phyloP scores from a whole-genome alignment of 345 rosid genomes.

The Populus pruinosa region DNA sequence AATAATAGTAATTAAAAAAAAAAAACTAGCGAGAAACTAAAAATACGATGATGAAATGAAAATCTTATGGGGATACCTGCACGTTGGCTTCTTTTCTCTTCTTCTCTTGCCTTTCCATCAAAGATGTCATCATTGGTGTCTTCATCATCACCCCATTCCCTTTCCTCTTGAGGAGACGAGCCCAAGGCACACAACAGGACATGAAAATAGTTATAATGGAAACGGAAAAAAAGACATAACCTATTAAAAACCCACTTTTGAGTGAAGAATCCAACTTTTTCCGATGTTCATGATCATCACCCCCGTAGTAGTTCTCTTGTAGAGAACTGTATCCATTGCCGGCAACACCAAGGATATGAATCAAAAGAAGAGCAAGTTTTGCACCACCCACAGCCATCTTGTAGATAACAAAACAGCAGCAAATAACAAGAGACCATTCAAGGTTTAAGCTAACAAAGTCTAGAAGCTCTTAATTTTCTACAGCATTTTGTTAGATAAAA shows the following conservation, averaged over 20 bases:
- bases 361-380: no score
- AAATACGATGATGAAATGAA: neutral
- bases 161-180: neutral
- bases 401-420: no score
- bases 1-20: no score
- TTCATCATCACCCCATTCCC: neutral
- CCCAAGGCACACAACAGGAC: conserved; percentile 1
- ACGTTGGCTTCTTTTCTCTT: neutral
- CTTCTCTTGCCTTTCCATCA: neutral
- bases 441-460: no score
- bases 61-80: neutral
- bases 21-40: neutral
- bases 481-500: no score
- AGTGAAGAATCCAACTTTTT: neutral
- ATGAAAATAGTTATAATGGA: neutral
- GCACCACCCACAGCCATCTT: no score
- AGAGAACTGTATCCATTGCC: neutral
- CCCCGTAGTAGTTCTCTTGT: neutral
- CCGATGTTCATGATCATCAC: neutral
- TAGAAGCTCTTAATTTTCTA: no score
- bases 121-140: neutral
- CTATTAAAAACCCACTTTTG: conserved; percentile 7
- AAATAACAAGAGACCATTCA: no score
- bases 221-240: neutral
- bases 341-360: no score